These are phyloP conservation scores for Lojkania enalia DNA, from an alignment of 2,329 filamentous ascomycete species.

Conservation along the genomic window DNA sequence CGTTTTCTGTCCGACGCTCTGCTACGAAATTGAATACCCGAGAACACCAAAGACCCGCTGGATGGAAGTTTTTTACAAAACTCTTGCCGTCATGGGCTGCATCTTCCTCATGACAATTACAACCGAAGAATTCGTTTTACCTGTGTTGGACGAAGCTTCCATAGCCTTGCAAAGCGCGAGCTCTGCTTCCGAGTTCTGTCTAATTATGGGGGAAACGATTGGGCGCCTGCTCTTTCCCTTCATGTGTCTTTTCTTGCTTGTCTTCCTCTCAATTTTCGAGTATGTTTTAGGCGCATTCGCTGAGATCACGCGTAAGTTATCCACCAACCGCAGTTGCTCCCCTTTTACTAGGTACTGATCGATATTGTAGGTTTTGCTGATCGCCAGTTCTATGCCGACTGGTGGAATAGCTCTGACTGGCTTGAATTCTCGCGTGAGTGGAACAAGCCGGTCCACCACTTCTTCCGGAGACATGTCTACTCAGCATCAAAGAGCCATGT, in stretches of 20 bases:
- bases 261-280: slow-evolving; percentile 98
- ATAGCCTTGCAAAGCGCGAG: slow-evolving; percentile 53
- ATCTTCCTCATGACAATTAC: slow-evolving; percentile 92
- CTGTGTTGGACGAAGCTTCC: slow-evolving; percentile 78
- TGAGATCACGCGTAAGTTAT: slow-evolving; percentile 71
- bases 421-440: slow-evolving; percentile 92
- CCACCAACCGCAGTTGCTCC: slow-evolving; percentile 3
- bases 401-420: slow-evolving; percentile 80
- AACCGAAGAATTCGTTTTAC: slow-evolving; percentile 93
- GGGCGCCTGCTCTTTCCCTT: slow-evolving; percentile 93
- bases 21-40: slow-evolving; percentile 97
- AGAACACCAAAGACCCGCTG: slow-evolving; percentile 75
- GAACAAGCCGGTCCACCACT: slow-evolving; percentile 97
- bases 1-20: slow-evolving; percentile 89
- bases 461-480: slow-evolving; percentile 93
- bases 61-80: slow-evolving; percentile 80
- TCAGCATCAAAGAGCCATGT: slow-evolving; percentile 76
- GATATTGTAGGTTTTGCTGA: slow-evolving; percentile 70
- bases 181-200: slow-evolving; percentile 65
- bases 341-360: slow-evolving; percentile 1
- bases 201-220: slow-evolving; percentile 87
- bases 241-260: slow-evolving; percentile 91
- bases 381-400: slow-evolving; percentile 84
- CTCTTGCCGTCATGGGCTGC: slow-evolving; percentile 88
- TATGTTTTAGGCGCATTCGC: slow-evolving; percentile 94